Evolutionary conservation across 352 stramenopile genomes (phyloP).

Genomic region (Phytopythium oedochilum): DNA sequence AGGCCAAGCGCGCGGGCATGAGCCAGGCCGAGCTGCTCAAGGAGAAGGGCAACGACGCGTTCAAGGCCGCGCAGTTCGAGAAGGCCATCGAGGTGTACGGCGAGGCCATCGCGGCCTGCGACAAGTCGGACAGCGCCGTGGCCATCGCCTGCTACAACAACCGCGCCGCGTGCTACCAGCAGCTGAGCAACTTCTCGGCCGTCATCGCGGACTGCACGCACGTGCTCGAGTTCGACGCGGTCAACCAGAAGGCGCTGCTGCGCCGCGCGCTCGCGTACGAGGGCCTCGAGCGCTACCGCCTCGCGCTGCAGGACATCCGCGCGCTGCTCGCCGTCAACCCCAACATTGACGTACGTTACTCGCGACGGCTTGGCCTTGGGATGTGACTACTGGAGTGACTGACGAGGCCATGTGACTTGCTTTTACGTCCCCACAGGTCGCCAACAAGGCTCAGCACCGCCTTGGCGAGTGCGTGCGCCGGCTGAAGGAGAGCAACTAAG

Average conservation of each 20-base stretch:
- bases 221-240: slow-evolving; percentile 91
- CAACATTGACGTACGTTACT: slow-evolving; percentile 74
- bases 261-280: slow-evolving; percentile 94
- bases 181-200: slow-evolving; percentile 96
- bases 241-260: slow-evolving; percentile 95
- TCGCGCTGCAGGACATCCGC: slow-evolving; percentile 86
- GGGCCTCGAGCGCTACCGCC: slow-evolving; percentile 92
- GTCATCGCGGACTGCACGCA: slow-evolving; percentile 94
- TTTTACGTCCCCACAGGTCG: slow-evolving; percentile 35
- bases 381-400: not conserved
- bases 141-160: slow-evolving; percentile 94
- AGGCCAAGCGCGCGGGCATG: slow-evolving; percentile 67
- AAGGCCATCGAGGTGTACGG: slow-evolving; percentile 91
- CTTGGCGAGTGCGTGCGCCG: slow-evolving; percentile 85
- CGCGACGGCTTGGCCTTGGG: not conserved
- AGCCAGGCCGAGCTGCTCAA: slow-evolving; percentile 88
- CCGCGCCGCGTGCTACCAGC: slow-evolving; percentile 95
- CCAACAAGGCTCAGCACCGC: slow-evolving; percentile 88
- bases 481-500: slow-evolving; percentile 78
- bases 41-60: slow-evolving; percentile 91
- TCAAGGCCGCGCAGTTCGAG: slow-evolving; percentile 90
- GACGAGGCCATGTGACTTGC: not conserved
- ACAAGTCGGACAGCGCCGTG: slow-evolving; percentile 72
- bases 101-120: slow-evolving; percentile 86
- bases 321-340: slow-evolving; percentile 84